These are phyloP conservation scores for Aspergillus intermedius DNA, from an alignment of 2,329 filamentous ascomycete species.

Conservation along the genomic window DNA sequence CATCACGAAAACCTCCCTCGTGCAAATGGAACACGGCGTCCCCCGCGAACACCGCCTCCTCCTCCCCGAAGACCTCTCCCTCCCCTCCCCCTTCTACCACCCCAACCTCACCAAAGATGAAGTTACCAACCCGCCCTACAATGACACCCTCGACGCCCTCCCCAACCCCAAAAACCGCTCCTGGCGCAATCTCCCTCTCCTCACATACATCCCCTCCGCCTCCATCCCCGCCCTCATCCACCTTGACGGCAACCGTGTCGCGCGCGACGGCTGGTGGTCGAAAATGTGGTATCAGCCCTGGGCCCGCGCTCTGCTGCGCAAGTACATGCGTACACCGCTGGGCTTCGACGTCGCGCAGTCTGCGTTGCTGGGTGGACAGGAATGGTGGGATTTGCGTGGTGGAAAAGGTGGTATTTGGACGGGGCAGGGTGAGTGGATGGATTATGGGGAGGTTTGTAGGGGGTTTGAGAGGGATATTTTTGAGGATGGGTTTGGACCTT, in stretches of 20 bases:
- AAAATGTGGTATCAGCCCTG: slow-evolving; percentile 46
- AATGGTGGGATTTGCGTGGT: slow-evolving; percentile 45
- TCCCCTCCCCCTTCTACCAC: slow-evolving; percentile 30
- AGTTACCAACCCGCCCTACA: slow-evolving; percentile 26
- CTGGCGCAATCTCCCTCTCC: slow-evolving; percentile 40
- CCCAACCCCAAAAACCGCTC: slow-evolving; percentile 32
- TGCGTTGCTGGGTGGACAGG: slow-evolving; percentile 41
- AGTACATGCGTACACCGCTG: slow-evolving; percentile 41
- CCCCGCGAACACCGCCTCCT: slow-evolving; percentile 33
- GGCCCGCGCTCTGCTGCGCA: slow-evolving; percentile 45
- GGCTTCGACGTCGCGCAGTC: slow-evolving; percentile 38
- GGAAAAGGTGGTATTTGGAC: slow-evolving; percentile 52
- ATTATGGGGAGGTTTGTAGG: slow-evolving; percentile 44
- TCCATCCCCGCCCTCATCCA: slow-evolving; percentile 42
- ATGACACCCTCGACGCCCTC: slow-evolving; percentile 37
- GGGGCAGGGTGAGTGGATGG: slow-evolving; percentile 43
- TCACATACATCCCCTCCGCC: slow-evolving; percentile 44
- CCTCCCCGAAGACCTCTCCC: slow-evolving; percentile 31
- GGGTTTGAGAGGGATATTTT: slow-evolving; percentile 43
- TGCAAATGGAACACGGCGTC: slow-evolving; percentile 30
- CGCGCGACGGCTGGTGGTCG: slow-evolving; percentile 35
- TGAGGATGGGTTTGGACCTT: slow-evolving; percentile 40
- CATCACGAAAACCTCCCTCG: slow-evolving; percentile 26
- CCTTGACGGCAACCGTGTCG: slow-evolving; percentile 30
- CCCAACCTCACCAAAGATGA: slow-evolving; percentile 20